A percentile compares a stretch with the other conserved stretches of the same genome.
Conservation (phyloP, 169 alveolate genomes). For the Eimeria tenella region DNA sequence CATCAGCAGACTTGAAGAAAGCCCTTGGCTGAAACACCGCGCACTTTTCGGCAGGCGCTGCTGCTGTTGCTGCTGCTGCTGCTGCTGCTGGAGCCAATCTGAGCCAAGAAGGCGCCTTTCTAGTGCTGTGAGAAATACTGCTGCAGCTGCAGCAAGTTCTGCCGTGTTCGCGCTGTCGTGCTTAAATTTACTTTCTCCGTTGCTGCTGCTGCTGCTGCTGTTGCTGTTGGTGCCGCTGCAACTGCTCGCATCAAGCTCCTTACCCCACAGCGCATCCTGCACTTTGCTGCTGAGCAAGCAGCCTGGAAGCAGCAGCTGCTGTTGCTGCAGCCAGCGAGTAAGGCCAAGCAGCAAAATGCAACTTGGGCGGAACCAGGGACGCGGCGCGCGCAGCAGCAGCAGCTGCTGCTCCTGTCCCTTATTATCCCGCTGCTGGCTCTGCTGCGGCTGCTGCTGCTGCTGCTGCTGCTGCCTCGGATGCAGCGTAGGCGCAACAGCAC, state of each 20-base stretch:
- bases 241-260: background rate
- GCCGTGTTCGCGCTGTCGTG: background rate
- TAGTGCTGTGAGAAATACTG: background rate
- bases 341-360: constrained; percentile 45
- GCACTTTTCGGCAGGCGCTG: background rate
- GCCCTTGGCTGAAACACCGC: too few relatives aligned
- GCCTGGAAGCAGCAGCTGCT: constrained; percentile 64
- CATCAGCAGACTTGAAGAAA: background rate
- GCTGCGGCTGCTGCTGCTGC: constrained; percentile 23
- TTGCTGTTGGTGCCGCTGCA: constrained; percentile 1
- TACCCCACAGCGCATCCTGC: constrained; percentile 28
- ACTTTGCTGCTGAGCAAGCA: background rate
- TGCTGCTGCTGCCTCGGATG: background rate
- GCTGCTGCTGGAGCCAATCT: constrained; percentile 33
- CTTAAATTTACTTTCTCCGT: background rate
- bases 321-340: constrained; percentile 51
- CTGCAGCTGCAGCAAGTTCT: constrained; percentile 51
- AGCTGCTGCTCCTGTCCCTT: background rate
- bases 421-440: background rate
- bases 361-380: constrained; percentile 55
- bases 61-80: constrained; percentile 56
- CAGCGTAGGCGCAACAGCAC: background rate
- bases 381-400: background rate
- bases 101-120: constrained; percentile 27
- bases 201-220: constrained; percentile 21